Evolutionary conservation across 257 asterid genomes (phyloP).

Genomic region (Ballota nigra): DNA sequence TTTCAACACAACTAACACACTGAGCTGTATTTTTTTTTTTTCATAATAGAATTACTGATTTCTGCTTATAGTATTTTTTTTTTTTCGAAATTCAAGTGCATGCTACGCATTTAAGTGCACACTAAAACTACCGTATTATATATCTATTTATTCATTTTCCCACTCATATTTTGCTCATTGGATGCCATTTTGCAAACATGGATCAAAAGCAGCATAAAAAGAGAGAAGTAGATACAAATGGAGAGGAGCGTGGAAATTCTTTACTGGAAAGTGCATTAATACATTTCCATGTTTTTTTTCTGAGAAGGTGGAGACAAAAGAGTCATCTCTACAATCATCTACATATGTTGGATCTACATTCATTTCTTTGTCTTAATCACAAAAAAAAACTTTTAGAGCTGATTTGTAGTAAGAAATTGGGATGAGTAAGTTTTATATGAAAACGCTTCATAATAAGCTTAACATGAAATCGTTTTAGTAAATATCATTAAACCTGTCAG

Average conservation of each 20-base stretch:
- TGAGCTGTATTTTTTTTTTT: too few relatives aligned
- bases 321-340: conserved; percentile 47
- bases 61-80: too few relatives aligned
- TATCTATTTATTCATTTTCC: conserved; percentile 14
- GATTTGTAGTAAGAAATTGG: conserved; percentile 6
- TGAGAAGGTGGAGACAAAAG: conserved; percentile 56
- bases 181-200: conserved; percentile 41
- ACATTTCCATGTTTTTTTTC: conserved; percentile 37
- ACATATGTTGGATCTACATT: conserved; percentile 9
- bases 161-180: conserved; percentile 33
- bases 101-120: too few relatives aligned
- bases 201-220: conserved; percentile 38
- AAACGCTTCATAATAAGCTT: too few relatives aligned
- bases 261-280: conserved; percentile 42
- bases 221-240: conserved; percentile 18
- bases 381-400: not conserved
- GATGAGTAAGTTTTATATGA: too few relatives aligned
- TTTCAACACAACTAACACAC: too few relatives aligned
- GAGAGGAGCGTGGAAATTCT: conserved; percentile 58
- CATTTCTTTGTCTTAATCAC: conserved; percentile 34
- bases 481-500: too few relatives aligned
- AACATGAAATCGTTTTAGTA: too few relatives aligned
- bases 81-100: too few relatives aligned
- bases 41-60: too few relatives aligned
- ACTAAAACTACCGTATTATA: too few relatives aligned